Evolutionary conservation across 2,329 filamentous ascomycete genomes (phyloP).

Genomic region (Neoscytalidium dimidiatum): DNA sequence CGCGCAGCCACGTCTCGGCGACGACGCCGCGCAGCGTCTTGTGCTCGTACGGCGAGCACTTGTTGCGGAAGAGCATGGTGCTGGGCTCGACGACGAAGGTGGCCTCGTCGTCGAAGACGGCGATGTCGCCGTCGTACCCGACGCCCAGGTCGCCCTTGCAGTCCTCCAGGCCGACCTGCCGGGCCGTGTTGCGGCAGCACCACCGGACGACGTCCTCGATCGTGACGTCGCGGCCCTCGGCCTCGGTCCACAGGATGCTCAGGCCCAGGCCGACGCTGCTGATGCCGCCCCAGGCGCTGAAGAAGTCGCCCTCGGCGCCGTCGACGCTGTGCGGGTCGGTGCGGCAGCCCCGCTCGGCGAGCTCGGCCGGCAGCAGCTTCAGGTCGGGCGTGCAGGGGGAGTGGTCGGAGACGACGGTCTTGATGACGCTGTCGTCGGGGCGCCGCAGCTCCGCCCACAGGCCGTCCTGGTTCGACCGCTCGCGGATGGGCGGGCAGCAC

Average conservation of each 20-base stretch:
- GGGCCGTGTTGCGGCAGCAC: conserved; percentile 83
- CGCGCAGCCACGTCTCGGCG: conserved; percentile 81
- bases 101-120: conserved; percentile 84
- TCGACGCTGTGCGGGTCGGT: conserved; percentile 28
- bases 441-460: conserved; percentile 79
- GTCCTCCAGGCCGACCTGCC: conserved; percentile 81
- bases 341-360: conserved; percentile 52
- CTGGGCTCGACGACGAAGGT: conserved; percentile 68
- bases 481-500: conserved; percentile 90
- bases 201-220: conserved; percentile 81
- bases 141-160: conserved; percentile 78
- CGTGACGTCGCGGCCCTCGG: conserved; percentile 58
- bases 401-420: conserved; percentile 92
- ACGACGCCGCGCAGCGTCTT: conserved; percentile 77
- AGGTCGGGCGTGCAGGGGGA: conserved; percentile 94
- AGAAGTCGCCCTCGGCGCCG: conserved; percentile 75
- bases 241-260: conserved; percentile 83
- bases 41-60: conserved; percentile 87
- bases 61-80: conserved; percentile 94
- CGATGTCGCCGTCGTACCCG: conserved; percentile 87
- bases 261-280: conserved; percentile 90
- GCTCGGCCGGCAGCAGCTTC: conserved; percentile 76
- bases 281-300: conserved; percentile 94
- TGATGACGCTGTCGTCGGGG: conserved; percentile 71
- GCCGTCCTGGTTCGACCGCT: conserved; percentile 75